phyloP scores from a whole-genome alignment of 1,284 basidiomycete genomes.

The Irpex sp. region DNA sequence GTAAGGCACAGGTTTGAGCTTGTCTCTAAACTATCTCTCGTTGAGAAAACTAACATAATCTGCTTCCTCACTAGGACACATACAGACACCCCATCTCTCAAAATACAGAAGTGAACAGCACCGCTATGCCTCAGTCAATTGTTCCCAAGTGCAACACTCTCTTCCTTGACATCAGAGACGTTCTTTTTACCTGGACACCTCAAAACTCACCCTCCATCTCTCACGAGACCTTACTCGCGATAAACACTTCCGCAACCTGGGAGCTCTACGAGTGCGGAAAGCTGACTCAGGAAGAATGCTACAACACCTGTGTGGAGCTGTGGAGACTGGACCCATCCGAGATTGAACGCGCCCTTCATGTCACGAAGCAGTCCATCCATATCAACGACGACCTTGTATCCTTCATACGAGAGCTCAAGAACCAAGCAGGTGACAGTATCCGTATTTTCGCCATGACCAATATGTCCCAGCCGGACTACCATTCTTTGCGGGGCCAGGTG shows the following conservation, averaged over 20 bases:
- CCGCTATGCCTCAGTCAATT: neutral
- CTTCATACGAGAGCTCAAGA: constrained; percentile 40
- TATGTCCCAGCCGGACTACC: constrained; percentile 44
- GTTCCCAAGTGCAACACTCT: constrained; percentile 21
- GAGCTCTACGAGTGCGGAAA: constrained; percentile 48
- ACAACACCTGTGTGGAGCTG: constrained; percentile 32
- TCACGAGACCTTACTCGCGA: constrained; percentile 35
- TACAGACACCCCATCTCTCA: neutral
- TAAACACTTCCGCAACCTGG: constrained; percentile 46
- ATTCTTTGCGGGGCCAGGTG: constrained; percentile 27
- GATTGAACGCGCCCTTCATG: constrained; percentile 33
- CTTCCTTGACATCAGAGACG: constrained; percentile 52
- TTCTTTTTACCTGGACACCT: constrained; percentile 52
- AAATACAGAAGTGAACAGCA: neutral
- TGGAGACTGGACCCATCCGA: constrained; percentile 32
- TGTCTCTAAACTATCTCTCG: too few species aligned
- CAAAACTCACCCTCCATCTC: constrained; percentile 41
- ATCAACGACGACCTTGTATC: constrained; percentile 35
- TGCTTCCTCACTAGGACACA: too few species aligned
- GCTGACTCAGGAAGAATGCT: constrained; percentile 38
- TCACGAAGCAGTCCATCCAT: constrained; percentile 36
- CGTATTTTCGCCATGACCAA: constrained; percentile 52
- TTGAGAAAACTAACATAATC: too few species aligned
- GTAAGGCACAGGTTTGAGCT: too few species aligned
- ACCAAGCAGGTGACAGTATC: constrained; percentile 24